Base-by-base conservation (phyloP, 2,329 filamentous ascomycete species). In the Sclerotiophoma versabilis region DNA sequence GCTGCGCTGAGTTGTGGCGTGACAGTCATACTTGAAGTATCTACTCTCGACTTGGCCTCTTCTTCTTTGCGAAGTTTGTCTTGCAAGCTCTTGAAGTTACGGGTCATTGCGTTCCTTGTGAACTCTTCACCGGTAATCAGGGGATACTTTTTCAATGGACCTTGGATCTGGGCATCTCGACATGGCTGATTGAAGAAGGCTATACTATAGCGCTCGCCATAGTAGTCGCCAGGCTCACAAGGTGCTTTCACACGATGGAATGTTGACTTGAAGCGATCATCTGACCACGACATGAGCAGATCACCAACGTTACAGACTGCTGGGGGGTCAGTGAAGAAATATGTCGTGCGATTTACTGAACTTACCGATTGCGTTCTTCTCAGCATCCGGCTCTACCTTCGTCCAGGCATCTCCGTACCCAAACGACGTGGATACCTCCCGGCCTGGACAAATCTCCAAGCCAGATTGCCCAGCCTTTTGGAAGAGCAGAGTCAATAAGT, bases 101-200 rank as follows among this genome's bases (percentile, higher is more conserved):
- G 75, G 61, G 79, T 76, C 78, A 86, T 84, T 2, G 84, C 84
- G 26, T 76, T 79, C 27, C 79, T 68, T 12, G 82, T 87, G 60
- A 88, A 88, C 67, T 88, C 78, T 47, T 80, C 80, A 2, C 85
- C 85, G 0, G 84, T 87, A 12, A 88, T 79, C 51, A 79, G 67
- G 2, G 83, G 81, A 70, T 88, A 88, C 72, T 87, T 88, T 73
- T 84, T 84, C 68, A 73, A 42, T 2, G 84, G 85, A 0, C 85
- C 86, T 65, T 87, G 84, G 32, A 88, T 86, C 58, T 77, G 65
- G 9, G 80, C 80, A 68, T 86, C 82, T 49, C 79, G 81, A 67
- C 81, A 82, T 0, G 85, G 84, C 73, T 88, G 85, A 60, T 87
- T 88, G 72, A 88, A 88, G 63, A 83, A 88, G 7, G 86, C 86